Percentiles rank a stretch among this genome's conserved stretches.
These are phyloP conservation scores for Pichia sp. DNA, from an alignment of 1,139 yeast genomes.

Conservation along the genomic window DNA sequence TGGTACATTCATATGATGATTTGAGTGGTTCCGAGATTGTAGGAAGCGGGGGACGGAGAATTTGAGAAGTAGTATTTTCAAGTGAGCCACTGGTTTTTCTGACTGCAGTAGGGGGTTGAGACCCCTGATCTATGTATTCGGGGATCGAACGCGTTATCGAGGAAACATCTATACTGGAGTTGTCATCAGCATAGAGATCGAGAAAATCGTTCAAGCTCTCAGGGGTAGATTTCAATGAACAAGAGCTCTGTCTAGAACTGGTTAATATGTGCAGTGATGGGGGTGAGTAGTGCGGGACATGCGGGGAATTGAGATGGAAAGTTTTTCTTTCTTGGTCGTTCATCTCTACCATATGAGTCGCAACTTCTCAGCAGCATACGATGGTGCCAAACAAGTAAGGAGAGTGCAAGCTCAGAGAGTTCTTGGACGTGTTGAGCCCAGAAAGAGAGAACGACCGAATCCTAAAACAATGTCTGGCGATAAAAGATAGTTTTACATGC, in stretches of 20 bases:
- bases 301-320: not conserved
- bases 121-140: not conserved
- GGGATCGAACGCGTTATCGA: not conserved
- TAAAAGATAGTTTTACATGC: not conserved
- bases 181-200: slow-evolving; percentile 13
- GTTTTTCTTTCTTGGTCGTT: not conserved
- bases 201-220: slow-evolving; percentile 13
- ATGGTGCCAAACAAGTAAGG: not conserved
- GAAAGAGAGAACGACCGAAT: not conserved
- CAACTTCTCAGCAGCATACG: not conserved
- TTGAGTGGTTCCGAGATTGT: not conserved
- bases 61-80: not conserved
- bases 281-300: not conserved
- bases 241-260: slow-evolving; percentile 4
- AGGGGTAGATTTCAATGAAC: not conserved
- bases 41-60: not conserved
- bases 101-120: not conserved
- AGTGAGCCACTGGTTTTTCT: not conserved
- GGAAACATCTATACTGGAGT: not conserved
- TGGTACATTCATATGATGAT: not conserved
- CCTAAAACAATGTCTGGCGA: not conserved
- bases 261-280: slow-evolving; percentile 1
- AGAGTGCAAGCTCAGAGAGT: not conserved
- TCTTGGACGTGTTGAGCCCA: not conserved
- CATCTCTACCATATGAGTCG: not conserved